Percentiles rank a stretch among this genome's conserved stretches.
These are phyloP conservation scores for Mycena chlorophos DNA, from an alignment of 768 basidiomycete species.

Conservation along the genomic window DNA sequence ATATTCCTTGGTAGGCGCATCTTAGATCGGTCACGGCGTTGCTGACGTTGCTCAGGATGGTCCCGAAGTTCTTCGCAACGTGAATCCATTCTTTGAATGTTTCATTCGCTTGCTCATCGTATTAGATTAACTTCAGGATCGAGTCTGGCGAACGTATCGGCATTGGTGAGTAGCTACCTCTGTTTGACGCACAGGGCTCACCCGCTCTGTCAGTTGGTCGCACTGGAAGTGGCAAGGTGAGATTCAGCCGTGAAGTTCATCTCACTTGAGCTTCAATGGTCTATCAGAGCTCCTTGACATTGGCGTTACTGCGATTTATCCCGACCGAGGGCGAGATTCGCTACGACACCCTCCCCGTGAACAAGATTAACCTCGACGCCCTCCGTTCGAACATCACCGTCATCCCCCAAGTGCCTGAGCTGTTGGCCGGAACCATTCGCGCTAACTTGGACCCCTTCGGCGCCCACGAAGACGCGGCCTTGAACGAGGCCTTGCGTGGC, in stretches of 20 bases:
- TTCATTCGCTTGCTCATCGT: background rate
- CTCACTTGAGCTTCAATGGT: background rate
- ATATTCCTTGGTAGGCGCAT: slow-evolving; percentile 37
- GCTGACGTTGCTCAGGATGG: slow-evolving; percentile 37
- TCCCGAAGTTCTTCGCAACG: slow-evolving; percentile 54
- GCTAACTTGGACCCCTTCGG: slow-evolving; percentile 63
- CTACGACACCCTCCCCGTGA: slow-evolving; percentile 50
- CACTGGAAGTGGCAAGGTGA: slow-evolving; percentile 58
- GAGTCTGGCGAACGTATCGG: slow-evolving; percentile 60
- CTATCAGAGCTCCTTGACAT: slow-evolving; percentile 49
- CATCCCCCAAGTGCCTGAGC: slow-evolving; percentile 57
- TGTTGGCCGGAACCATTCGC: slow-evolving; percentile 57
- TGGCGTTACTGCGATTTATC: background rate
- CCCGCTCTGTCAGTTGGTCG: slow-evolving; percentile 44
- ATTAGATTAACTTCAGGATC: slow-evolving; percentile 28
- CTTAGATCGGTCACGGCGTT: background rate
- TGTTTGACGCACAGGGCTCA: background rate
- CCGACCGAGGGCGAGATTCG: background rate
- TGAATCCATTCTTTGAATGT: slow-evolving; percentile 26
- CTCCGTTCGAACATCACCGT: slow-evolving; percentile 57
- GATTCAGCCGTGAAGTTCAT: background rate
- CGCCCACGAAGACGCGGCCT: slow-evolving; percentile 51
- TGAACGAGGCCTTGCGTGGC: slow-evolving; percentile 50
- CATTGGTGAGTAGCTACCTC: slow-evolving; percentile 38
- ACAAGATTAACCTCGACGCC: slow-evolving; percentile 51